Conservation (phyloP, 768 basidiomycete species). For the Lentinula lateritia region DNA sequence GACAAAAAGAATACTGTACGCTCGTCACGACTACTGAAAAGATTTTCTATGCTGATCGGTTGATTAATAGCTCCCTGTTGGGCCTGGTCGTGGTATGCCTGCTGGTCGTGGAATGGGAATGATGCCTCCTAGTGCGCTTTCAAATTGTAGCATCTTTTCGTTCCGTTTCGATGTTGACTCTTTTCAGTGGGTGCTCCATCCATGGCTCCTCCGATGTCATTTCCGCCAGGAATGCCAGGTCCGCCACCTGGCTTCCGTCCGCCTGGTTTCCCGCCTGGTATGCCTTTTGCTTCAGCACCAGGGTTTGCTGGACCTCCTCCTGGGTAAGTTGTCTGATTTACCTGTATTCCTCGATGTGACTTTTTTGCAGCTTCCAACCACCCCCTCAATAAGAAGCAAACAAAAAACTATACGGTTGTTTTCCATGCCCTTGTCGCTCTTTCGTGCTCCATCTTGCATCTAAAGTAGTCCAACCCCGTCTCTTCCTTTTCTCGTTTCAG, state of each 20-base stretch:
- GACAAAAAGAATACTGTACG: conserved; percentile 80
- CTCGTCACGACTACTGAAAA: conserved; percentile 9
- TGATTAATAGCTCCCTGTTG: conserved; percentile 61
- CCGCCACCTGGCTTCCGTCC: conserved; percentile 84
- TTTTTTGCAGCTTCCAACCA: conserved; percentile 40
- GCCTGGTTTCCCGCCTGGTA: conserved; percentile 77
- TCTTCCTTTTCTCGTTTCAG: not conserved
- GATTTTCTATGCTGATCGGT: conserved; percentile 13
- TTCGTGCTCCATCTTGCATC: not conserved
- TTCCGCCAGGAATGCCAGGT: conserved; percentile 79
- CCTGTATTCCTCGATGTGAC: conserved; percentile 3
- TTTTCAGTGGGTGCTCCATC: conserved; percentile 53
- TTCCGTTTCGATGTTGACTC: conserved; percentile 14
- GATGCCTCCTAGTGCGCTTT: conserved; percentile 72
- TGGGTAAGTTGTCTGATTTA: conserved; percentile 47
- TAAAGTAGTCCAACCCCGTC: not conserved
- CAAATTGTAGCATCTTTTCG: not conserved
- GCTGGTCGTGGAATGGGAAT: conserved; percentile 97
- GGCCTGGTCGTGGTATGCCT: conserved; percentile 93
- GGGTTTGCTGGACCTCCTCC: conserved; percentile 80
- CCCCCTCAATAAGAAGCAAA: conserved; percentile 27
- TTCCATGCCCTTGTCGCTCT: not conserved
- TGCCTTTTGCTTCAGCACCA: conserved; percentile 76
- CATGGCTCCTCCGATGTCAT: conserved; percentile 63
- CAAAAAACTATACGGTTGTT: not conserved